Evolutionary conservation across 129 eudicot genomes (phyloP).

Genomic region (Flaveria robusta): DNA sequence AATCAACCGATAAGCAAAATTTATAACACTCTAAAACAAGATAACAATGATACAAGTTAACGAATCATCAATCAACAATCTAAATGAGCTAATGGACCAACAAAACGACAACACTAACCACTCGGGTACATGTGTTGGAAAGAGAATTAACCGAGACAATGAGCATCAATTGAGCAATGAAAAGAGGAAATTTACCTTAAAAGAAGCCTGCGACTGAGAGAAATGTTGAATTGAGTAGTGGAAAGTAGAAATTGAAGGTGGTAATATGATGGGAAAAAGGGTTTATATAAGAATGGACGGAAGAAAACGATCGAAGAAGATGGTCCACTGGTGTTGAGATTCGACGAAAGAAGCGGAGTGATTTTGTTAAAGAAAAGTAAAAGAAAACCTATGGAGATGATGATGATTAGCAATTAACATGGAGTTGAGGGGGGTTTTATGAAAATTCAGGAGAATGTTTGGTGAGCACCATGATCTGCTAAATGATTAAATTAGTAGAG

Average conservation of each 20-base stretch:
- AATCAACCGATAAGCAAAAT: constrained; percentile 13
- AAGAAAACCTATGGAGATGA: not conserved
- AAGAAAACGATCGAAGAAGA: constrained; percentile 22
- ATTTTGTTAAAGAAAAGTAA: constrained; percentile 23
- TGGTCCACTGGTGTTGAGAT: constrained; percentile 36
- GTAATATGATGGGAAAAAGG: not conserved
- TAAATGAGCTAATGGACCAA: constrained; percentile 9
- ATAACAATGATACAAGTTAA: not conserved
- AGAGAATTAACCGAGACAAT: not conserved
- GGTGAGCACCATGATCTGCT: constrained; percentile 37
- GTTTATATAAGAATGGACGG: not conserved
- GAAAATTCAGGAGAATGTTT: constrained; percentile 35
- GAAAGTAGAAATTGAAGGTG: not conserved
- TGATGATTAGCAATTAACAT: not conserved
- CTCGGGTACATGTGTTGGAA: not conserved
- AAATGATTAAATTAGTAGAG: constrained; percentile 4
- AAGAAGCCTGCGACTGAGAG: constrained; percentile 10
- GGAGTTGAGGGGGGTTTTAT: constrained; percentile 25
- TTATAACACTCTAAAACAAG: not conserved
- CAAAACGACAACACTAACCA: not conserved
- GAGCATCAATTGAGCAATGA: not conserved
- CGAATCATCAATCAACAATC: constrained; percentile 13
- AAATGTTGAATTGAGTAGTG: constrained; percentile 1
- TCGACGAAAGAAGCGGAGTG: constrained; percentile 8
- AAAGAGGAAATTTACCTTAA: constrained; percentile 25